Percentiles rank a stretch among this genome's conserved stretches.
These are phyloP conservation scores for Aspergillus bertholletiae DNA, from an alignment of 495 filamentous ascomycete species.

Conservation along the genomic window DNA sequence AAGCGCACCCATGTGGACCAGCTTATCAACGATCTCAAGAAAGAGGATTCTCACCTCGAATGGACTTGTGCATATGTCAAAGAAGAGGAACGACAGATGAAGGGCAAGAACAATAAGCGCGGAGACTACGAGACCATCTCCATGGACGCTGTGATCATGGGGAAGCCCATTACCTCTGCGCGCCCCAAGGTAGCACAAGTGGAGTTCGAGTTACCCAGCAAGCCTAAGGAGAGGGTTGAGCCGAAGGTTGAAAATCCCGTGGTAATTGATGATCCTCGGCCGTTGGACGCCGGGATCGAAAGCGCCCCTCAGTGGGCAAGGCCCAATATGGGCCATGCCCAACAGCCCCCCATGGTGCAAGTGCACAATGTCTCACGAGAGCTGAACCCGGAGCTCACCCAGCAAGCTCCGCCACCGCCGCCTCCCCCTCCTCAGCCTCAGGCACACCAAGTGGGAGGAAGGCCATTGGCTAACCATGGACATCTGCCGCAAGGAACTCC, in stretches of 20 bases:
- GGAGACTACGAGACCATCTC: slow-evolving; percentile 31
- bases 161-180: slow-evolving; percentile 16
- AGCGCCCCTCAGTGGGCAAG: background rate
- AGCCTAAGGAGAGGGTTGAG: background rate
- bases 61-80: slow-evolving; percentile 40
- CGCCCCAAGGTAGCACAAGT: slow-evolving; percentile 18
- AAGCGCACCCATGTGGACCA: slow-evolving; percentile 32
- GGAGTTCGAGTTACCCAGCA: slow-evolving; percentile 8
- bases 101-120: slow-evolving; percentile 25
- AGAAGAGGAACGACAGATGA: slow-evolving; percentile 20
- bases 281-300: background rate
- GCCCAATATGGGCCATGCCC: background rate
- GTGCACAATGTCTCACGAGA: slow-evolving; percentile 5
- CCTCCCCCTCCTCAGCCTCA: background rate
- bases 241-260: background rate
- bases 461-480: slow-evolving; percentile 1
- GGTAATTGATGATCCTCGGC: background rate
- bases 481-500: slow-evolving; percentile 7
- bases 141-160: slow-evolving; percentile 37
- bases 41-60: slow-evolving; percentile 22
- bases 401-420: slow-evolving; percentile 4
- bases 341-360: background rate
- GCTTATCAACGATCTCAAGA: slow-evolving; percentile 27
- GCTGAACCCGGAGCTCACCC: slow-evolving; percentile 4
- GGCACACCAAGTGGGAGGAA: background rate